Evolutionary conservation across 176 grass and related monocot genomes (phyloP), one percentile per base, ranked within the genome.

Genomic region (Oryza punctata): DNA sequence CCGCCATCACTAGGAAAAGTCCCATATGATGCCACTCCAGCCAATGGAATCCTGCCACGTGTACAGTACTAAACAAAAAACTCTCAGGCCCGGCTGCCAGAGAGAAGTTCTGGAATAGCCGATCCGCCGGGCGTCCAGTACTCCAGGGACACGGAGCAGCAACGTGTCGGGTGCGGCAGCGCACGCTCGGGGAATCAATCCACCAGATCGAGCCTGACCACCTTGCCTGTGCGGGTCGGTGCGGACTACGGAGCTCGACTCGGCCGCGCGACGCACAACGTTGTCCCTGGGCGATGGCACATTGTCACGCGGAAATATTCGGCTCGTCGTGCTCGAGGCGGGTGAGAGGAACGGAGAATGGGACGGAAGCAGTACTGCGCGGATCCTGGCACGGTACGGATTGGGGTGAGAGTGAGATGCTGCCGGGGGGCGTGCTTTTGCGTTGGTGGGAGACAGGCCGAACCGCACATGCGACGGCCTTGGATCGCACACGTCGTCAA

Each of bases 61-160:
- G 12, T 28, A 10, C 3, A 30, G 12, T 28, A 10, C 3, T 3
- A 30, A 30, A 30, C 8, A 19, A 7, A 19, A 54, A 18, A 54
- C 10, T 16, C 3, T n/a, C 18, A 28, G 13, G 13, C 0, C 16
- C 16, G 26, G 3, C 26, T 21, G 27, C 8, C 30, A 9, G 69
- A 67, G 69, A 67, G 74, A 81, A 30, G 7, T 69, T 81, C 78
- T 47, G 64, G 38, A 82, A 69, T 50, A 38, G 13, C 45, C 49
- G 21, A 16, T 29, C 44, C 73, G 6, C 27, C 5, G 1, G 24
- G 43, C 29, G 69, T 16, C 50, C 4, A 16, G 50, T 54, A 7
- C 50, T 54, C 45, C 15, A 8, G 59, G 69, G 61, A 33, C 84
- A 80, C 60, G 69, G 43, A 14, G 44, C 23, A 7, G 7, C 75